Conservation (phyloP, 495 filamentous ascomycete genomes). For the Trichocladium uniseriatum region DNA sequence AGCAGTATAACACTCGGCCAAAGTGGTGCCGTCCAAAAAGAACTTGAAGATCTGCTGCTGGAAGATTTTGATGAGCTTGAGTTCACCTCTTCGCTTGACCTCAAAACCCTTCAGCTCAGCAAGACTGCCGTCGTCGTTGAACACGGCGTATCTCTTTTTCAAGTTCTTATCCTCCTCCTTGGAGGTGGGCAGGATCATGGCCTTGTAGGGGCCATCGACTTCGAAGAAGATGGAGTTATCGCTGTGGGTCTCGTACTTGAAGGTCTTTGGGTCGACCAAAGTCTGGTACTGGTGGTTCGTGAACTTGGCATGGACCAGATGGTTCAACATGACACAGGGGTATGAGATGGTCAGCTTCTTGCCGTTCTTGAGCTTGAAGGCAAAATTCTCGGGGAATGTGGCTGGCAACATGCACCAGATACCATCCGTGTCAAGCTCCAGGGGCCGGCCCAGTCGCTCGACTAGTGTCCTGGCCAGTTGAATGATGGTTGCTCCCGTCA, state of each 20-base stretch:
- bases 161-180: constrained; percentile 99
- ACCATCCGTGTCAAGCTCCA: constrained; percentile 98
- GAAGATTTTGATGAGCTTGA: constrained; percentile 99
- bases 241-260: constrained; percentile 89
- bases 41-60: constrained; percentile 99
- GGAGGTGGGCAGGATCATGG: constrained; percentile 94
- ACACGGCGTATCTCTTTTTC: constrained; percentile 98
- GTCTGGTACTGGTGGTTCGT: constrained; percentile 97
- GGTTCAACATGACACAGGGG: constrained; percentile 98
- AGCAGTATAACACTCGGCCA: constrained; percentile 80
- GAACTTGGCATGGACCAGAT: constrained; percentile 88
- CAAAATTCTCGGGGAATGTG: constrained; percentile 93
- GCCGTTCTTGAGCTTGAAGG: constrained; percentile 86
- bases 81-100: constrained; percentile 92
- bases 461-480: constrained; percentile 93
- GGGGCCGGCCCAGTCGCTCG: constrained; percentile 82
- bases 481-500: constrained; percentile 95
- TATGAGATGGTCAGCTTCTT: constrained; percentile 95
- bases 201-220: constrained; percentile 93
- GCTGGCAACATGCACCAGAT: constrained; percentile 99
- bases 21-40: constrained; percentile 81
- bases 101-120: constrained; percentile 99
- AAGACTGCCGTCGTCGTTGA: constrained; percentile 93
- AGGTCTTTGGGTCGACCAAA: constrained; percentile 64
- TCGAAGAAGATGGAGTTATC: constrained; percentile 99